Evolutionary conservation across 495 filamentous ascomycete species (phyloP), one percentile per base, ranked within the genome.

Genomic region (Aspergillus sclerotiicarbonarius): DNA sequence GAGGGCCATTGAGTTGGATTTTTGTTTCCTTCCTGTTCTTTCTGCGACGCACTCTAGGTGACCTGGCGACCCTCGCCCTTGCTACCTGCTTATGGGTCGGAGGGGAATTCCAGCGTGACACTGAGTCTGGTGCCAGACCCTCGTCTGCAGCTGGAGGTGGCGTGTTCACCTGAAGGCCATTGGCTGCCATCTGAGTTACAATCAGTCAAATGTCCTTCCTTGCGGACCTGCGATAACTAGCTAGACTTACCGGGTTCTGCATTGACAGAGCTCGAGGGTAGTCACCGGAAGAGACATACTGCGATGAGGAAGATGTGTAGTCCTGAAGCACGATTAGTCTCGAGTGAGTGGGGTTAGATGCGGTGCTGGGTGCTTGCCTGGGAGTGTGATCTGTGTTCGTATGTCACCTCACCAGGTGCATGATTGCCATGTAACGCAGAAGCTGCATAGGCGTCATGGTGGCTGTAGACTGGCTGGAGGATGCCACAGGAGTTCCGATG

Each of bases 1-100:
- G 69, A 0, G 94, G 91, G 21, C 75, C 82, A 1, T 60, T 37
- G 1, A 74, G 32, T 0, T 35, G 31, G 21, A 46, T 10, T 0
- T 59, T 56, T 41, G 30, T 47, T 10, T 54, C 44, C n/a, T 37
- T 60, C 20, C 43, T 10, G 35, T 53, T 64, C 20, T 50, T 16
- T 48, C 51, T 56, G 18, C 63, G 63, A 12, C 57, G 56, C 20
- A 39, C 32, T n/a, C 45, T 56, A 32, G 58, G 50, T 1, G 41
- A 21, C 32, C 56, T 62, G 8, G 21, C 18, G 3, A 59, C 51
- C 29, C 58, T 58, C 9, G 52, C 20, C 21, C 57, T 62, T 18
- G 25, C 1, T 16, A 39, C 32, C 6, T 39, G n/a, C 30, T 51
- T 57, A 35, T 46, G 63, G 6, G 37, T 15, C 2, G 39, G 29